Base-by-base conservation (phyloP, 352 stramenopile genomes). In the Phytophthora tentaculata region DNA sequence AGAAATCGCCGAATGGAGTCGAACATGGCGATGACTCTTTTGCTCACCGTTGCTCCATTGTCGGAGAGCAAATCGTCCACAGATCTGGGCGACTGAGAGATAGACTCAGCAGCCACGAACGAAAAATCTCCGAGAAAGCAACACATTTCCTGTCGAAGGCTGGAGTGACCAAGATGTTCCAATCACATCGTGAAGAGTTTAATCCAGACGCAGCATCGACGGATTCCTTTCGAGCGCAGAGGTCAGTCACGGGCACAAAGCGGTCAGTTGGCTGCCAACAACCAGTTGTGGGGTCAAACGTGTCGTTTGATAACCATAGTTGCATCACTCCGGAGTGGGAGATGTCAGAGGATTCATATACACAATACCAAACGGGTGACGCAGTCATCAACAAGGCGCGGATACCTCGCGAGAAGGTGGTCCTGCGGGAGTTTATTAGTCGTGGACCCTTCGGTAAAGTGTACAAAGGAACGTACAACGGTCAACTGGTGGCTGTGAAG, bases 361-460 rank as follows among this genome's bases (percentile, higher is more conserved):
- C 32, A 9, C 7, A 39, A 39, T 39, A 16, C 32, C 4, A 39
- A 10, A 39, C 32, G 32, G 32, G 14, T 9, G 32, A 39, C 2
- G 3, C 10, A 1, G 4, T 39, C 32, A 39, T 39, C 32, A 39
- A 39, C 32, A 39, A 39, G 32, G 32, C 32, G 7, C 32, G 32
- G 32, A 39, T 39, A 39, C 32, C 32, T 39, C 32, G 32, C 32
- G 32, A 39, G 32, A 39, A 39, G 5, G 32, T 39, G 32, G 32
- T 16, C 14, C 32, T 39, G 10, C 32, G 4, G 32, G 32, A 1
- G 56, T 67, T 68, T 43, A 50, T 85, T 6, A 81, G 62, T 24
- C 47, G 64, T 10, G 77, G 75, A 12, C 72, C 72, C 7, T 86
- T 80, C 24, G 77, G 77, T 0, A 65, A 76, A 50, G 77, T 86